phyloP scores from a whole-genome alignment of 768 basidiomycete genomes.

The Tremella mesenterica region DNA sequence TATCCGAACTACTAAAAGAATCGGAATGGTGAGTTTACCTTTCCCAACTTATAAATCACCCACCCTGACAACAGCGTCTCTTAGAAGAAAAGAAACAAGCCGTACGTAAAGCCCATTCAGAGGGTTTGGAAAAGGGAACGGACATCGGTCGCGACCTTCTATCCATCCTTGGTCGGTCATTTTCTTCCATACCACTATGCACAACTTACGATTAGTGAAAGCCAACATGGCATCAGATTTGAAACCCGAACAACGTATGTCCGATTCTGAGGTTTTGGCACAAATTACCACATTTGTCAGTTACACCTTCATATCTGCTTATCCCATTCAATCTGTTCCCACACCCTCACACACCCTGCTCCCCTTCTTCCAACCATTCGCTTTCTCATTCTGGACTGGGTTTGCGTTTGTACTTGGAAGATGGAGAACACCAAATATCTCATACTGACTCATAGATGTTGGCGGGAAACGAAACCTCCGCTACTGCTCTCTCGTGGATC shows the following conservation, averaged over 20 bases:
- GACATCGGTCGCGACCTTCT: slow-evolving; percentile 67
- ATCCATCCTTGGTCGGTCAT: slow-evolving; percentile 60
- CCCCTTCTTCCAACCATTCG: no score
- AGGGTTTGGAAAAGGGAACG: slow-evolving; percentile 47
- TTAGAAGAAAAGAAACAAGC: slow-evolving; percentile 73
- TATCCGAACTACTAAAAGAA: slow-evolving; percentile 50
- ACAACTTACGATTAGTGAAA: slow-evolving; percentile 54
- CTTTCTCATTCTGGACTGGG: no score
- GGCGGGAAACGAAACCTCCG: slow-evolving; percentile 72
- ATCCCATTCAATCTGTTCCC: no score
- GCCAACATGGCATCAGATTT: slow-evolving; percentile 60
- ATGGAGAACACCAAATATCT: not conserved
- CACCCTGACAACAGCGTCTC: slow-evolving; percentile 50
- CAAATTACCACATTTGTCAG: slow-evolving; percentile 36
- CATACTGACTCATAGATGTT: slow-evolving; percentile 30
- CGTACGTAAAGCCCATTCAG: slow-evolving; percentile 32
- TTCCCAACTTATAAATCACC: slow-evolving; percentile 46
- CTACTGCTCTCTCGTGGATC: slow-evolving; percentile 75
- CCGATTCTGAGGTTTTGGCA: slow-evolving; percentile 59
- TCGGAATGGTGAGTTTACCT: slow-evolving; percentile 49
- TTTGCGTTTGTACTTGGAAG: not conserved
- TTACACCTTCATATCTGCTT: not conserved
- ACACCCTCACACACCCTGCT: no score
- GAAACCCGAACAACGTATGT: slow-evolving; percentile 57
- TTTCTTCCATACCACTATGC: not conserved